Base-by-base conservation (phyloP, 441 rosid species). In the Populus tomentosa region DNA sequence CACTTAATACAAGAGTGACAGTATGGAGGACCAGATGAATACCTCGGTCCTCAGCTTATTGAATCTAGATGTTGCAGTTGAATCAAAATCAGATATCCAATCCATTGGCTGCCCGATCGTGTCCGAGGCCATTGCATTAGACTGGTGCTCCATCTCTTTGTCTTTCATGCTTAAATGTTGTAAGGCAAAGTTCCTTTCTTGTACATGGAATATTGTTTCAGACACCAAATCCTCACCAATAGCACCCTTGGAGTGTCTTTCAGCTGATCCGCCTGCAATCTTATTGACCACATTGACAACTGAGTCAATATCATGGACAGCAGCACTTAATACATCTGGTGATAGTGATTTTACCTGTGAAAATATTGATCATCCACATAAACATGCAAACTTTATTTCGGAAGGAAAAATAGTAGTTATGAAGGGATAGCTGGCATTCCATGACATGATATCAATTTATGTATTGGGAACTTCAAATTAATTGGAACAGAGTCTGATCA, bases 231-330 rank as follows among this genome's bases (percentile, higher is more conserved):
- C 80, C 73, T 77, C 81, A 18, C 73, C 80, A 70, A 81, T 16
- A 76, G 71, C 46, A 66, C 76, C 82, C 77, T 66, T 78, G 68
- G 63, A 75, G 71, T 82, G 75, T 67, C 66, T 74, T 42, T 4
- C 26, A 8, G 74, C 68, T n/a, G 13, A 14, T 11, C 82, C 66
- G 46, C 80, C 80, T 26, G 82, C 75, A 3, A 84, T 18, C 59
- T 28, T 56, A 67, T 87, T 85, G 21, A 72, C 33, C 56, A 75
- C 10, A 67, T 79, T 76, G 77, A 85, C 69, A 40, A 83, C 82
- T 2, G 83, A 74, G 59, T 80, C 74, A 7, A 85, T 85, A 70
- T 82, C 90, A 70, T 36, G 32, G 30, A 82, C 72, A 36, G 87
- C 72, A 20, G 79, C 79, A 20, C 67, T 80, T 79, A 82, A 76